Evolutionary conservation across 1,284 basidiomycete species (phyloP).

Genomic region (Moesziomyces sp.): DNA sequence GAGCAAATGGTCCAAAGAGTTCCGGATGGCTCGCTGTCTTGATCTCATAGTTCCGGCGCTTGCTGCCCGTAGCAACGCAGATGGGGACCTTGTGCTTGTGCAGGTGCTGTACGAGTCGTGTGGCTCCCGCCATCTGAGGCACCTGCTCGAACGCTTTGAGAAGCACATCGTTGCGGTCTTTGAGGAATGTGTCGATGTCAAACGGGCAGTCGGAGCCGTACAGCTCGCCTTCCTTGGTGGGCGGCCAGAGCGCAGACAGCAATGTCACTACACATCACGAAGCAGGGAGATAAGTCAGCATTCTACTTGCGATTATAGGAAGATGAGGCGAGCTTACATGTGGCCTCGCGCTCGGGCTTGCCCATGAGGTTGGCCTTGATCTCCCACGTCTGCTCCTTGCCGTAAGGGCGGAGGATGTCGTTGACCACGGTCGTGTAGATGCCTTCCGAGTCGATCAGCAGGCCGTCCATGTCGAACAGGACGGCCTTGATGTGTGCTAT

Average conservation of each 20-base stretch:
- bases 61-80: constrained; percentile 66
- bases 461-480: constrained; percentile 66
- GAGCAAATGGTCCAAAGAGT: constrained; percentile 60
- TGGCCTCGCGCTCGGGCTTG: constrained; percentile 65
- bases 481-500: constrained; percentile 55
- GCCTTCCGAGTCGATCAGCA: constrained; percentile 66
- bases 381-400: constrained; percentile 67
- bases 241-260: constrained; percentile 62
- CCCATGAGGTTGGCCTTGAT: constrained; percentile 68
- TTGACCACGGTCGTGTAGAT: constrained; percentile 67
- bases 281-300: background rate
- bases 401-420: constrained; percentile 63
- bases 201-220: constrained; percentile 62
- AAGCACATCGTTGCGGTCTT: constrained; percentile 57
- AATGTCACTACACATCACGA: constrained; percentile 40
- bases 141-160: constrained; percentile 62
- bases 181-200: constrained; percentile 61
- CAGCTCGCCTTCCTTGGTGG: constrained; percentile 34
- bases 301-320: background rate
- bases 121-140: constrained; percentile 65
- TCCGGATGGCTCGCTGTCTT: constrained; percentile 55
- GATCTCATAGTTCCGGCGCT: constrained; percentile 62
- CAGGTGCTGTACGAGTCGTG: constrained; percentile 62
- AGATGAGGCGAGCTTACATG: constrained; percentile 21
- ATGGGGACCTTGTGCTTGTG: constrained; percentile 64